phyloP scores from a whole-genome alignment of 768 basidiomycete species.

The Hygrocybe coccinea region DNA sequence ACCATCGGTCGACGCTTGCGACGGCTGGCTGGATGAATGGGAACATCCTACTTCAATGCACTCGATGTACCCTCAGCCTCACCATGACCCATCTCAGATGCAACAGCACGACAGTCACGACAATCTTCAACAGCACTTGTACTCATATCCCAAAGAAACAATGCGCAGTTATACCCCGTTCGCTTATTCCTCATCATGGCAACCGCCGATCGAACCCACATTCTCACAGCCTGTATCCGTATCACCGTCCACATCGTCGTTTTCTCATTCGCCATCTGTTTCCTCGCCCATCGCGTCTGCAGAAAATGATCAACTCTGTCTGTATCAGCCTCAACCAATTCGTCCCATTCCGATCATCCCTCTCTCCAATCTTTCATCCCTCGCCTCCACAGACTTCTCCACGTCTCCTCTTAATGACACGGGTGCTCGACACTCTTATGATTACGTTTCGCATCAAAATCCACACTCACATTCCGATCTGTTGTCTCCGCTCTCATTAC shows the following conservation, averaged over 20 bases:
- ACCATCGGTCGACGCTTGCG: background rate
- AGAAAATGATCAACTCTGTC: background rate
- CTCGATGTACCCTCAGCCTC: background rate
- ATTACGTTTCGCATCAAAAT: background rate
- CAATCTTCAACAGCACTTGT: background rate
- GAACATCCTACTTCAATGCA: background rate
- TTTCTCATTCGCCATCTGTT: background rate
- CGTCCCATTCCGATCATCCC: conserved; percentile 9
- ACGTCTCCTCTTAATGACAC: background rate
- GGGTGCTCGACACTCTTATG: background rate
- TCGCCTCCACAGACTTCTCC: background rate
- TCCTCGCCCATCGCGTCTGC: background rate
- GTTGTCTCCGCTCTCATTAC: conserved; percentile 1
- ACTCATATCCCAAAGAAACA: background rate
- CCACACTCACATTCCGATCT: background rate
- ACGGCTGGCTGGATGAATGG: background rate
- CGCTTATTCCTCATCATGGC: background rate
- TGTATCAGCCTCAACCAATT: conserved; percentile 7
- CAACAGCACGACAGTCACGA: background rate
- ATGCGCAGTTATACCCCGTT: background rate
- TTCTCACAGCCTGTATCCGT: background rate
- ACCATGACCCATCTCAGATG: too few species aligned
- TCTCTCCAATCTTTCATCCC: background rate
- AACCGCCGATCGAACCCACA: background rate
- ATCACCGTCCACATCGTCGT: conserved; percentile 18